Evolutionary conservation across 495 filamentous ascomycete species (phyloP).

Genomic region (Aspergillus panamensis): DNA sequence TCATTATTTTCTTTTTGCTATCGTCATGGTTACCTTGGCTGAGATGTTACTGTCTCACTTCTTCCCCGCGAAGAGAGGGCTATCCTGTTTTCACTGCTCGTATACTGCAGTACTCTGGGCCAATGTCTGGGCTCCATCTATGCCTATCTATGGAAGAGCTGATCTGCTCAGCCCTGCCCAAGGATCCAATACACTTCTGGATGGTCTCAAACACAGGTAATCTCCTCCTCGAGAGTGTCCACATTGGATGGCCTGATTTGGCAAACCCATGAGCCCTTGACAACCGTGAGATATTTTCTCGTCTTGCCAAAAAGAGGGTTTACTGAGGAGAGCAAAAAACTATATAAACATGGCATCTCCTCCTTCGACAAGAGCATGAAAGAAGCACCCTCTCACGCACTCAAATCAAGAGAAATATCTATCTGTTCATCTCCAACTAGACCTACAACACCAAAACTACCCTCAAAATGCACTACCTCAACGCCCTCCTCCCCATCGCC

Average conservation of each 20-base stretch:
- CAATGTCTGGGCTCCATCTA: neutral
- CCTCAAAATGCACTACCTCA: conserved; percentile 33
- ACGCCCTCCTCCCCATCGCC: conserved; percentile 23
- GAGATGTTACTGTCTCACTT: conserved; percentile 34
- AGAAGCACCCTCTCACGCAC: neutral
- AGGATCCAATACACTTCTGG: neutral
- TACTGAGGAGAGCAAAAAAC: conserved; percentile 2
- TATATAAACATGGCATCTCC: conserved; percentile 7
- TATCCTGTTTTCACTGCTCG: conserved; percentile 3
- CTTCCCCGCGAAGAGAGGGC: conserved; percentile 5
- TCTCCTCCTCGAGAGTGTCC: neutral
- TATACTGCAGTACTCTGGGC: neutral
- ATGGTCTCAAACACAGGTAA: neutral
- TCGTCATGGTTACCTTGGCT: conserved; percentile 8
- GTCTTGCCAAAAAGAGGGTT: neutral
- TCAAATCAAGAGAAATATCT: neutral
- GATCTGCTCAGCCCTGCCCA: conserved; percentile 1
- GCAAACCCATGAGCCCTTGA: neutral
- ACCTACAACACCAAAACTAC: conserved; percentile 2
- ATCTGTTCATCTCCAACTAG: conserved; percentile 2
- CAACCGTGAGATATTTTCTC: neutral
- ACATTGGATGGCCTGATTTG: neutral
- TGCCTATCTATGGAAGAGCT: neutral
- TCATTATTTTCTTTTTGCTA: too few relatives aligned
- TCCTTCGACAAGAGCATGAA: neutral